A percentile compares a stretch with the other conserved stretches of the same genome.
Conservation (phyloP, 345 rosid genomes). For the Dipteronia dyeriana region DNA sequence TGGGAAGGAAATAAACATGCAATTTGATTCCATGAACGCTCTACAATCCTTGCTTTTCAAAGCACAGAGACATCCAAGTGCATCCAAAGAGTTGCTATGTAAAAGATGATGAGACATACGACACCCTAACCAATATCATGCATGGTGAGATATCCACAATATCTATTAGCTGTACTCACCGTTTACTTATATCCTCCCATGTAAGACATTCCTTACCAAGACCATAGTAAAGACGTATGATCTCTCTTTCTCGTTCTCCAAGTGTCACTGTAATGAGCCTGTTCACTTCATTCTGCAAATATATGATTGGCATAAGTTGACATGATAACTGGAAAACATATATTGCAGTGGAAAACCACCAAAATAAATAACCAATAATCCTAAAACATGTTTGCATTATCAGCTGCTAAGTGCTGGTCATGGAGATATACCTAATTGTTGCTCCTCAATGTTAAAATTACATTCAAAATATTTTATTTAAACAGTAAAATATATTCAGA, state of each 20-base stretch:
- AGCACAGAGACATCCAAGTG: neutral
- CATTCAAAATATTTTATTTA: neutral
- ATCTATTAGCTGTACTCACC: conserved; percentile 45
- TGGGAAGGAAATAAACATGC: neutral
- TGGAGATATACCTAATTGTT: neutral
- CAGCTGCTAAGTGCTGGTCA: neutral
- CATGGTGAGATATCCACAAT: neutral
- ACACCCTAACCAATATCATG: neutral
- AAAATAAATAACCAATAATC: neutral
- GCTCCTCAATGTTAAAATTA: neutral
- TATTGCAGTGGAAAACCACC: neutral
- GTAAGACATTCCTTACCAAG: conserved; percentile 78
- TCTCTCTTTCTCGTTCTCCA: conserved; percentile 72
- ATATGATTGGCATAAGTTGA: neutral
- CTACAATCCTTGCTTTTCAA: neutral
- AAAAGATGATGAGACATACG: neutral
- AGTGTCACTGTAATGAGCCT: conserved; percentile 61
- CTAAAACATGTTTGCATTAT: neutral
- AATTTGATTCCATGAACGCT: neutral
- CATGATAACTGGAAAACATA: neutral
- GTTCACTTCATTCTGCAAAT: conserved; percentile 84
- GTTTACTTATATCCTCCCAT: conserved; percentile 98
- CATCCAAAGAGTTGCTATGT: neutral
- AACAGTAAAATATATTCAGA: neutral
- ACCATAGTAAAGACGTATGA: conserved; percentile 82